Base-by-base conservation (phyloP, 2,329 filamentous ascomycete species). In the Tolypocladium amazonense region DNA sequence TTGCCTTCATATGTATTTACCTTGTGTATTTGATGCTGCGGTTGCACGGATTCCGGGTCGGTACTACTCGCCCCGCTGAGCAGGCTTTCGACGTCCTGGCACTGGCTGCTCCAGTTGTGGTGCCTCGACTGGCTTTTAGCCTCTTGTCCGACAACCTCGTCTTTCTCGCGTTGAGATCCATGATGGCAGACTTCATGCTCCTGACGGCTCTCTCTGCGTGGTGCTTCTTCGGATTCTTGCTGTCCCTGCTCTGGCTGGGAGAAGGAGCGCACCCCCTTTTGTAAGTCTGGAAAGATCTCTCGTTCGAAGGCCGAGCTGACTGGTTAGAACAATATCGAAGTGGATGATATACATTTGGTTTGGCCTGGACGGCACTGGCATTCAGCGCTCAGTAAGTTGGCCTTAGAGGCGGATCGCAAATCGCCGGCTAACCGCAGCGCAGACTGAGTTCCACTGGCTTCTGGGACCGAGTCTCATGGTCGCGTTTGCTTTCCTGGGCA, bases 261-360 rank as follows among this genome's bases (percentile, higher is more conserved):
- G 81, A 88, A 64, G 86, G 84, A 25, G 72, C 74, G 0, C 85
- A 88, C 58, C 76, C 81, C 57, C 73, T 86, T 5, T 75, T 88
- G 73, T 81, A 72, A 65, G 77, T 71, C 9, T n/a, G 18, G 12
- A 11, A n/a, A 20, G 7, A 27, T 23, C 25, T 38, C 11, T 20
- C 27, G 1, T 7, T 35, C 3, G 8, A 37, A 9, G 14, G 6
- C 15, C 6, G 14, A 8, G 37, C 58, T 62, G 38, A 60, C 18
- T 12, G 38, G 30, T 15, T 55, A 82, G 79, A 5, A 89, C 87
- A 1, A 92, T 94, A 62, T 85, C 85, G 53, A 92, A 92, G 72
- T 95, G 90, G 90, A 93, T 95, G 89, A 82, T 94, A 1, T 94
- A 89, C 82, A 92, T 95, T 64, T 95, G 90, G 90, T 94, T 95